Conservation (phyloP, 306 rosid species). For the Prunus mira region DNA sequence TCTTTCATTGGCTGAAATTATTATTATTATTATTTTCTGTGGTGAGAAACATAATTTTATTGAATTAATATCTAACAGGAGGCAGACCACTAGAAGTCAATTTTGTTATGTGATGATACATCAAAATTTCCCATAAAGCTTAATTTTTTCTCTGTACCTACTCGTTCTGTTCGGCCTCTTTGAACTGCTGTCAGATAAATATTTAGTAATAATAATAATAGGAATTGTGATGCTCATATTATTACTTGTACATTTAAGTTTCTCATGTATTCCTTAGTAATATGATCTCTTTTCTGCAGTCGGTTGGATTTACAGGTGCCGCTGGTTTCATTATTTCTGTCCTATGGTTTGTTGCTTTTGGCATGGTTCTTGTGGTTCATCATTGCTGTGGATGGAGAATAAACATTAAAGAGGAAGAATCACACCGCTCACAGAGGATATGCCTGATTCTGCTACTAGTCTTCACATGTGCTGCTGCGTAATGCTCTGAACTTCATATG, state of each 20-base stretch:
- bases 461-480: constrained; percentile 83
- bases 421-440: constrained; percentile 61
- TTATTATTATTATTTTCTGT: no score
- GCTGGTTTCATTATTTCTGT: constrained; percentile 78
- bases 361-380: constrained; percentile 65
- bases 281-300: constrained; percentile 43
- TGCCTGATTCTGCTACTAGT: constrained; percentile 65
- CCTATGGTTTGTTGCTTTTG: constrained; percentile 84
- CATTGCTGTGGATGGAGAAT: constrained; percentile 88
- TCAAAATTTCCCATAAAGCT: no score
- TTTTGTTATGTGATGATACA: no score
- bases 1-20: background rate
- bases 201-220: background rate
- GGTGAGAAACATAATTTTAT: no score
- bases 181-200: no score
- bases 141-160: no score
- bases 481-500: constrained; percentile 33
- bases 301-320: constrained; percentile 93
- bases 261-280: background rate
- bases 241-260: background rate
- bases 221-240: background rate
- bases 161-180: no score
- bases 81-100: no score
- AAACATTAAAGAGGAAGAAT: constrained; percentile 59
- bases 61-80: background rate